A percentile compares a stretch with the other conserved stretches of the same genome.
phyloP scores from a whole-genome alignment of 2,329 filamentous ascomycete species.

The Aspergillus sp. region DNA sequence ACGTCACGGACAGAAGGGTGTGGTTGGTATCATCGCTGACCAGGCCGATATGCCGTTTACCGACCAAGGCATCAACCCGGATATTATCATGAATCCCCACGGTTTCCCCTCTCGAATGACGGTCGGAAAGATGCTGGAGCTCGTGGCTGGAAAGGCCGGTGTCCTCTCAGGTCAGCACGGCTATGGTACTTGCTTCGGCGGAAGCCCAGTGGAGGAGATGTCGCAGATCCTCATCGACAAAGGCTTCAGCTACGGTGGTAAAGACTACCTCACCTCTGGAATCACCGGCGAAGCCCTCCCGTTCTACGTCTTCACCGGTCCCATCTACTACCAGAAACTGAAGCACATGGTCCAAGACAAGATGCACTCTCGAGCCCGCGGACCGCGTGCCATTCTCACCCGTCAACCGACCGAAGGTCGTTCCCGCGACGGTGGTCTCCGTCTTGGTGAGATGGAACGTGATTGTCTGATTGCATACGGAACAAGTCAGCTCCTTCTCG shows the following conservation, averaged over 20 bases:
- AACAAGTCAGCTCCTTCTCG: conserved; percentile 84
- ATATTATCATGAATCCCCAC: conserved; percentile 99
- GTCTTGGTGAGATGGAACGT: conserved; percentile 97
- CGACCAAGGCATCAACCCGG: conserved; percentile 84
- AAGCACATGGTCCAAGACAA: conserved; percentile 99
- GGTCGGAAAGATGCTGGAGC: conserved; percentile 94
- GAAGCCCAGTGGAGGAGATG: conserved; percentile 84
- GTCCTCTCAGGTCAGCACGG: conserved; percentile 80
- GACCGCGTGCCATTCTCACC: conserved; percentile 86
- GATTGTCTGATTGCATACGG: conserved; percentile 98
- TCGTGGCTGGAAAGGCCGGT: conserved; percentile 89
- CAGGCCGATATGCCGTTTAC: conserved; percentile 97
- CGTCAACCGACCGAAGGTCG: conserved; percentile 95
- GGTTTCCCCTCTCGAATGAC: conserved; percentile 99
- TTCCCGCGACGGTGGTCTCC: conserved; percentile 84
- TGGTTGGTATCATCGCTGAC: conserved; percentile 92
- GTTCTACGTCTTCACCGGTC: conserved; percentile 96
- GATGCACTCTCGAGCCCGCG: conserved; percentile 93
- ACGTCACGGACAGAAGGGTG: conserved; percentile 96
- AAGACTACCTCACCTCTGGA: conserved; percentile 92
- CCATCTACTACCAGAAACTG: conserved; percentile 98
- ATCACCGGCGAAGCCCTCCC: conserved; percentile 92
- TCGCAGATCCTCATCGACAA: conserved; percentile 77
- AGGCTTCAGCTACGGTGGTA: conserved; percentile 95
- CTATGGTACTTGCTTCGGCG: conserved; percentile 86